Evolutionary conservation across 2,329 filamentous ascomycete genomes (phyloP), one percentile per base, ranked within the genome.

Genomic region (Macroventuria anomochaeta): DNA sequence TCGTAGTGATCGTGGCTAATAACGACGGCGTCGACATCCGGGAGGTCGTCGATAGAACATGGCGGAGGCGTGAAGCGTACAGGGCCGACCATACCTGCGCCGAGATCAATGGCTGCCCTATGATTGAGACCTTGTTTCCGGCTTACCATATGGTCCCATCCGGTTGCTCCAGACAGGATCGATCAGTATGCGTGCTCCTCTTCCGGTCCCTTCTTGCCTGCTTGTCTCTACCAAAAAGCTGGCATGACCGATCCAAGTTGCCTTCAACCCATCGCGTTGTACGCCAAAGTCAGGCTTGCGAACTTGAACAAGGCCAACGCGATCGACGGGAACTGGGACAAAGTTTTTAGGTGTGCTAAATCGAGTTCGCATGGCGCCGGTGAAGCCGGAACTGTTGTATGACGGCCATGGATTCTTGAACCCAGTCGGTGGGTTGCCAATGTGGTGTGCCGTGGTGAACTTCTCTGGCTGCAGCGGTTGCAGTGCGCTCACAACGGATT

Each of bases 1-100:
- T 85, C 81, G 59, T 83, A 84, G 61, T 85, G 82, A 58, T 83
- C 81, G 64, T 85, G 83, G 47, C 77, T 81, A 40, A 85, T 82
- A 52, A 77, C 70, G 3, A 85, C 74, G 2, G 80, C 64, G 49
- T 85, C 82, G 8, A 84, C 70, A 2, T 80, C 74, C 0, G 82
- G 82, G 2, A 84, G 62, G 15, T 83, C 80, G 2, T 78, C 71
- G 2, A 82, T 60, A 0, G 64, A 59, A 61, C 81, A 84, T 0
- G 82, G 82, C 3, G 80, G 73, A 3, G 78, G 80, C 12, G 78
- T 80, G 48, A 83, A 83, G 28, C 82, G 73, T 43, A 81, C 79
- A 0, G 83, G 83, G 0, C 82, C 82, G 0, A 78, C 60, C 47
- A 74, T 74, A 13, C 51, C 51, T 54, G 12, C 33, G 13, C 10